Evolutionary conservation across 169 alveolate species (phyloP).

Genomic region (Plasmodium blacklocki): DNA sequence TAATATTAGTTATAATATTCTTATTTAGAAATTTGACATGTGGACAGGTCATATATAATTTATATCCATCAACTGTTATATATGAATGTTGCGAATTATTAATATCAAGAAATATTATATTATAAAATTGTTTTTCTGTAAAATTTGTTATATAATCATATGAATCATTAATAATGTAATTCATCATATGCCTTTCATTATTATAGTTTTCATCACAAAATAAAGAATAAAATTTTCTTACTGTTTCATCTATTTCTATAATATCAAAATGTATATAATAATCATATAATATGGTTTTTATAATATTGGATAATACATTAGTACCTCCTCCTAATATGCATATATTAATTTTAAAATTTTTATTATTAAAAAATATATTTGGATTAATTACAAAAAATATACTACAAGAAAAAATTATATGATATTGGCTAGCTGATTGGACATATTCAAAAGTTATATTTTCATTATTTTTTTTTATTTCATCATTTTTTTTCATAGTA

Average conservation of each 20-base stretch:
- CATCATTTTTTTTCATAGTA: conserved; percentile 14
- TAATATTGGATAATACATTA: conserved; percentile 65
- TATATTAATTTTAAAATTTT: conserved; percentile 15
- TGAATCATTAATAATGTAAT: conserved; percentile 60
- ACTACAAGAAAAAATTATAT: conserved; percentile 60
- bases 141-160: conserved; percentile 38
- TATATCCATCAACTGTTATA: conserved; percentile 22
- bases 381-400: conserved; percentile 47
- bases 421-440: conserved; percentile 74
- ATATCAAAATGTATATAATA: conserved; percentile 27
- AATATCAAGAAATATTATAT: conserved; percentile 68
- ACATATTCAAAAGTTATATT: conserved; percentile 42
- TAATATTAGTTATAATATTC: conserved; percentile 11
- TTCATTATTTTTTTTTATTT: neutral
- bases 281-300: conserved; percentile 41
- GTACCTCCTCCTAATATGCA: conserved; percentile 77
- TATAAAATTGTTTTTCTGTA: conserved; percentile 22
- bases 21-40: conserved; percentile 42
- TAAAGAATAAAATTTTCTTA: conserved; percentile 21
- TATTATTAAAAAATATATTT: neutral
- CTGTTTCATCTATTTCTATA: conserved; percentile 72
- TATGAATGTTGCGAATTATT: conserved; percentile 65
- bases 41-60: conserved; percentile 60
- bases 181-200: conserved; percentile 26
- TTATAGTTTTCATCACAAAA: conserved; percentile 20